These are phyloP conservation scores for Bothriochloa decipiens DNA, from an alignment of 176 grass and related monocot species.

Conservation along the genomic window DNA sequence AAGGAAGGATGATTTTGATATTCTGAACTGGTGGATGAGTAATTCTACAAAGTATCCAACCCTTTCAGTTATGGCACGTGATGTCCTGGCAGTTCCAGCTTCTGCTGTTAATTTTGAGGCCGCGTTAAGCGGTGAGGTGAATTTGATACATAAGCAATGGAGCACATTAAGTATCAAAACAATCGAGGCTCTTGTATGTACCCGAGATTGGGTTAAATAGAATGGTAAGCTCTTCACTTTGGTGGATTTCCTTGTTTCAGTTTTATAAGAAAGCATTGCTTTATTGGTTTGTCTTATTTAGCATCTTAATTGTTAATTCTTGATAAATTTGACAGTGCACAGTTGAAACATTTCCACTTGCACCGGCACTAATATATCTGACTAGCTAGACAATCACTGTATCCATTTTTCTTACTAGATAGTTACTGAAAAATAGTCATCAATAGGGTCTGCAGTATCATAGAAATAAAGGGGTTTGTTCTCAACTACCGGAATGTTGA, in stretches of 20 bases:
- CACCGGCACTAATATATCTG: slow-evolving; percentile 13
- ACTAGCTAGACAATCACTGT: neutral
- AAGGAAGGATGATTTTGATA: slow-evolving; percentile 59
- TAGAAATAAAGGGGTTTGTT: neutral
- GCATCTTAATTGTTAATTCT: slow-evolving; percentile 3
- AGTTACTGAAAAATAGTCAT: neutral
- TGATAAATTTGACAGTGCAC: neutral
- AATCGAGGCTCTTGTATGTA: slow-evolving; percentile 56
- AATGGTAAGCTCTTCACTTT: slow-evolving; percentile 31
- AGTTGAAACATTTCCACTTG: neutral
- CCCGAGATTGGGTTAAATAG: slow-evolving; percentile 52
- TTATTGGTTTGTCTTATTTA: neutral
- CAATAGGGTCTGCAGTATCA: neutral
- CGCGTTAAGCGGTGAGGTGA: slow-evolving; percentile 28
- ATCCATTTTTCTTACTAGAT: slow-evolving; percentile 5
- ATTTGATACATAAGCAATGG: slow-evolving; percentile 45
- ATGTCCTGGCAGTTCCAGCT: slow-evolving; percentile 57
- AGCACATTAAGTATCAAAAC: slow-evolving; percentile 59
- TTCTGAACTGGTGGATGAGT: slow-evolving; percentile 62
- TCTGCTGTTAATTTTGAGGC: slow-evolving; percentile 44
- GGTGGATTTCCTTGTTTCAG: slow-evolving; percentile 12
- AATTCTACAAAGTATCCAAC: slow-evolving; percentile 57
- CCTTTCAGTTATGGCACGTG: slow-evolving; percentile 46
- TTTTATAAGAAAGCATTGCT: slow-evolving; percentile 4
- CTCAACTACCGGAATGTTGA: slow-evolving; percentile 20